Evolutionary conservation across 345 rosid genomes (phyloP).

Genomic region (Boechera stricta): DNA sequence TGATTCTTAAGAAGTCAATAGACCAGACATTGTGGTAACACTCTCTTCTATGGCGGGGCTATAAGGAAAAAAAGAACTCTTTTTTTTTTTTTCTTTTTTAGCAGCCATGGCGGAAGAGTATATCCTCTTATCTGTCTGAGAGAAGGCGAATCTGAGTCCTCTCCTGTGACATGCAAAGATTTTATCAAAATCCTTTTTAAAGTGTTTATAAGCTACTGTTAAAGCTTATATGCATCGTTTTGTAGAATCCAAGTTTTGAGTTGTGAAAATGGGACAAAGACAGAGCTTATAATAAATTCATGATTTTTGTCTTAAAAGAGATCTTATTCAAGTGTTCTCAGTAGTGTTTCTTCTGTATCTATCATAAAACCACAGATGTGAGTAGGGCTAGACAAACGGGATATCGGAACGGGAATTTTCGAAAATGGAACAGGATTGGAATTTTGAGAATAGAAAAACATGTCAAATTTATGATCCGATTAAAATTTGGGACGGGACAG

Average conservation of each 20-base stretch:
- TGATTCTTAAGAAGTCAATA: conserved; percentile 40
- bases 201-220: conserved; percentile 8
- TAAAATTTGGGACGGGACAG: too few relatives aligned
- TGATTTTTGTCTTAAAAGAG: neutral
- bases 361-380: neutral
- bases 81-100: neutral
- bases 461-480: too few relatives aligned
- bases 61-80: neutral
- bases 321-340: neutral
- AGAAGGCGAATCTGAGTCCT: conserved; percentile 59
- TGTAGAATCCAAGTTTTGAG: neutral
- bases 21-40: conserved; percentile 41
- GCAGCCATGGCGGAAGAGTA: conserved; percentile 47
- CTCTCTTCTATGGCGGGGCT: conserved; percentile 43
- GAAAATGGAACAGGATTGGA: too few relatives aligned
- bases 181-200: too few relatives aligned
- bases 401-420: too few relatives aligned
- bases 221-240: neutral
- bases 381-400: too few relatives aligned
- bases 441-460: too few relatives aligned
- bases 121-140: conserved; percentile 38
- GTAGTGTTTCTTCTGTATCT: neutral
- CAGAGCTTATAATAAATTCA: neutral
- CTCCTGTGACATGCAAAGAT: conserved; percentile 10
- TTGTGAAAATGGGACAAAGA: neutral